Evolutionary conservation across 2,329 filamentous ascomycete genomes (phyloP).

Genomic region (Orbilia ellipsospora): DNA sequence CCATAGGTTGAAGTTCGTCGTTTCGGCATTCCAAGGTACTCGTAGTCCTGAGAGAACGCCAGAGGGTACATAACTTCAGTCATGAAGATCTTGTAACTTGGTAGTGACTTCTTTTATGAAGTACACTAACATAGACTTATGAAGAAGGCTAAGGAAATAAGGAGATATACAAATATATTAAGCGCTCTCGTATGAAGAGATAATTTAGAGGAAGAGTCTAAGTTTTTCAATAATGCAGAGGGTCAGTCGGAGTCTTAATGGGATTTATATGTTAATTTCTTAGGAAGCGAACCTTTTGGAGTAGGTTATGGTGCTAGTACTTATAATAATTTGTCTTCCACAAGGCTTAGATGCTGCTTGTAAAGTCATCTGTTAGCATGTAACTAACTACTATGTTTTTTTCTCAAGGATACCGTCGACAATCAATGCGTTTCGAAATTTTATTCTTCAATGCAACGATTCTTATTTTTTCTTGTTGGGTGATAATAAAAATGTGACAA

Average conservation of each 20-base stretch:
- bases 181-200: background rate
- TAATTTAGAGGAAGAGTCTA: conserved; percentile 24
- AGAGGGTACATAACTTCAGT: conserved; percentile 49
- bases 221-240: conserved; percentile 2
- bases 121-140: conserved; percentile 27
- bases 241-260: conserved; percentile 19
- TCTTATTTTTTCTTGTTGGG: conserved; percentile 26
- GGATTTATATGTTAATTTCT: conserved; percentile 13
- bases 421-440: conserved; percentile 51
- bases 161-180: conserved; percentile 22
- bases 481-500: background rate
- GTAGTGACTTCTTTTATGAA: conserved; percentile 32
- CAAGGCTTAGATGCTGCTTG: conserved; percentile 32
- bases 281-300: conserved; percentile 24
- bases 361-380: conserved; percentile 32
- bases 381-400: conserved; percentile 14
- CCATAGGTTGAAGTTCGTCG: conserved; percentile 35
- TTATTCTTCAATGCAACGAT: conserved; percentile 26
- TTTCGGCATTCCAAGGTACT: conserved; percentile 53
- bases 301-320: conserved; percentile 7
- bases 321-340: conserved; percentile 29
- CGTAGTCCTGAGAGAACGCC: conserved; percentile 52
- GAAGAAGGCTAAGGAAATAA: conserved; percentile 15
- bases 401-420: background rate
- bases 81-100: conserved; percentile 25